phyloP scores from a whole-genome alignment of 345 rosid species.

The Acer yangbiense region DNA sequence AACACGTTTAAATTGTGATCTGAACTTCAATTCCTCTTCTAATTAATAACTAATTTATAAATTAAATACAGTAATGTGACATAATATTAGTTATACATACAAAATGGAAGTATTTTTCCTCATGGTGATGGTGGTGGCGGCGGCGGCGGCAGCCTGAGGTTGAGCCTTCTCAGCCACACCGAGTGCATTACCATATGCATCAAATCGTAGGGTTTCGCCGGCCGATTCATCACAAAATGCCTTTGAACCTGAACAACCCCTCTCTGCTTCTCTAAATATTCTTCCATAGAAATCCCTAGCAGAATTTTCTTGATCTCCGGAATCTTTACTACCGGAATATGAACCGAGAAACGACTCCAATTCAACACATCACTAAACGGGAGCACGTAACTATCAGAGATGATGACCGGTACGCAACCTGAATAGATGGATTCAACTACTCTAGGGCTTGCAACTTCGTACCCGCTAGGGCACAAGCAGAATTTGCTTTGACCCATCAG shows the following conservation, averaged over 20 bases:
- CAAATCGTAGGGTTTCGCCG: conserved; percentile 42
- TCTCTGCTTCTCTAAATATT: conserved; percentile 37
- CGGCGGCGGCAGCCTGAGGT: conserved; percentile 22
- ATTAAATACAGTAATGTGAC: neutral
- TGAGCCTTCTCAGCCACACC: conserved; percentile 53
- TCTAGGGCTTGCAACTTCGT: conserved; percentile 55
- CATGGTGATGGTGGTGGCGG: neutral
- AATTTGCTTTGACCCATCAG: conserved; percentile 40
- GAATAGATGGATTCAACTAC: conserved; percentile 38
- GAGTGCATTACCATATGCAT: conserved; percentile 55
- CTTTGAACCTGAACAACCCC: conserved; percentile 36
- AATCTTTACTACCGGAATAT: conserved; percentile 33
- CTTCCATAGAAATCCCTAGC: conserved; percentile 22
- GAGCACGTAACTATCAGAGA: conserved; percentile 39
- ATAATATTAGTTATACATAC: neutral
- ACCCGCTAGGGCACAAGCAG: conserved; percentile 56
- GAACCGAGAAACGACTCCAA: conserved; percentile 45
- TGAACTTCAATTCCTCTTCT: too few relatives aligned
- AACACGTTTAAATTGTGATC: neutral
- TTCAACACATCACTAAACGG: conserved; percentile 51
- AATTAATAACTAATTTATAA: too few relatives aligned
- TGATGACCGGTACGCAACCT: conserved; percentile 50
- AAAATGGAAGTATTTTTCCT: neutral
- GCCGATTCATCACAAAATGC: conserved; percentile 48
- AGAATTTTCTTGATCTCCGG: conserved; percentile 40